phyloP scores from a whole-genome alignment of 2,329 filamentous ascomycete species.

The Colletotrichum sp. region DNA sequence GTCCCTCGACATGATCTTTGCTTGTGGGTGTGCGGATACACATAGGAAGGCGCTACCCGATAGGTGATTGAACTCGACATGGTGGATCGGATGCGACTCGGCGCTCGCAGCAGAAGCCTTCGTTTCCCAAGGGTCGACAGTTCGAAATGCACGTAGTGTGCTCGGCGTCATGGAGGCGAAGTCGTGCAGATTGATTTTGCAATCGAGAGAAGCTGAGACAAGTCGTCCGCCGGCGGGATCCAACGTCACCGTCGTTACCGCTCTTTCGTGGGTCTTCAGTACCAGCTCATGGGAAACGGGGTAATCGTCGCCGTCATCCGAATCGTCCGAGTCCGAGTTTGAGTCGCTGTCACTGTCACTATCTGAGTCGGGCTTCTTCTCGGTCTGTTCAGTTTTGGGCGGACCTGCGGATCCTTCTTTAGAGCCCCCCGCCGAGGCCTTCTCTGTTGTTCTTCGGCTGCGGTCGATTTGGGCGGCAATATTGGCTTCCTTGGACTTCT shows the following conservation, averaged over 20 bases:
- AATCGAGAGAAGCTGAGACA: slow-evolving; percentile 90
- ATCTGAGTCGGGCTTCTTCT: slow-evolving; percentile 25
- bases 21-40: slow-evolving; percentile 86
- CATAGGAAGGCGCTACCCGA: slow-evolving; percentile 84
- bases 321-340: slow-evolving; percentile 62
- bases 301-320: slow-evolving; percentile 83
- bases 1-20: slow-evolving; percentile 87
- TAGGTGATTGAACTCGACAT: slow-evolving; percentile 84
- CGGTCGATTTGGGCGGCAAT: slow-evolving; percentile 82
- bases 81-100: slow-evolving; percentile 88
- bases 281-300: slow-evolving; percentile 93
- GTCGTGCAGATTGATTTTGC: slow-evolving; percentile 90
- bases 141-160: slow-evolving; percentile 92
- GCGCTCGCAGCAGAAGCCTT: slow-evolving; percentile 72
- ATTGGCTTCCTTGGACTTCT: slow-evolving; percentile 75
- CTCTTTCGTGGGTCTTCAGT: slow-evolving; percentile 88
- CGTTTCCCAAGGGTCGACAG: slow-evolving; percentile 81
- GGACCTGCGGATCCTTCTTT: slow-evolving; percentile 31
- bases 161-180: slow-evolving; percentile 96
- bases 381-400: slow-evolving; percentile 27
- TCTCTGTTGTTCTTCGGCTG: slow-evolving; percentile 66
- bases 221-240: slow-evolving; percentile 86
- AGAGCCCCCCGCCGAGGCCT: slow-evolving; percentile 29
- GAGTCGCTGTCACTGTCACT: slow-evolving; percentile 53
- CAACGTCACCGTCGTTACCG: slow-evolving; percentile 82